Base-by-base conservation (phyloP, 2,329 filamentous ascomycete genomes). In the Aspergillus brunneoviolaceus region DNA sequence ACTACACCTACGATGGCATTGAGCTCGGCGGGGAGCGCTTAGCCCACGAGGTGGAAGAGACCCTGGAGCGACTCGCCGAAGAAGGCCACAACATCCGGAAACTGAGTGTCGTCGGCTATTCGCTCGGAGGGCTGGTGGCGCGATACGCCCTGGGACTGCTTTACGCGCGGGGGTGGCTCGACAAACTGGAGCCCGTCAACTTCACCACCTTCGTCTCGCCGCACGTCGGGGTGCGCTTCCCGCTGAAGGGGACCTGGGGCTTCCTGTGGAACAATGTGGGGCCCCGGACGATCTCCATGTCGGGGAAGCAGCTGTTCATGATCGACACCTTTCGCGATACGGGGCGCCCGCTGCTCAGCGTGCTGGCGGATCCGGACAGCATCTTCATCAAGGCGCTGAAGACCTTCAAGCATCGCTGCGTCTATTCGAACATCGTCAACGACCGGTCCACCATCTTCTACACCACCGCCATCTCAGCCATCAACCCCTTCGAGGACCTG, bases 121-220 rank as follows among this genome's bases (percentile, higher is more conserved):
- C 92, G 0, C 82, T 97, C 1, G 94, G 94, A 50, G 94, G 94
- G 0, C 80, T 98, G 6, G 87, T 98, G 4, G 87, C 91, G 10
- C 85, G 94, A 61, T 98, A 96, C 78, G 89, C 91, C 2, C 84
- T 96, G 59, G 94, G 94, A 0, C 79, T 98, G 69, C 81, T 98
- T 3, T 86, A 93, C 68, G 88, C 90, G 57, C 90, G 89, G 69
- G 92, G 92, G 9, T 82, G 91, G 60, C 87, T 98, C 59, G 88
- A 96, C 59, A 83, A 83, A 60, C 82, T 98, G 27, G 84, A 92
- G 71, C 94, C 94, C 65, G 85, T 94, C 85, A 97, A 96, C 80
- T 97, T 98, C 76, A 91, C 89, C 2, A 96, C 93, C 1, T 97
- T 98, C 76, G 94, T 90, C 5, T 89, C 90, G 33, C 94, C 90